phyloP scores from a whole-genome alignment of 2,329 filamentous ascomycete genomes.

The Neonectria punicea region DNA sequence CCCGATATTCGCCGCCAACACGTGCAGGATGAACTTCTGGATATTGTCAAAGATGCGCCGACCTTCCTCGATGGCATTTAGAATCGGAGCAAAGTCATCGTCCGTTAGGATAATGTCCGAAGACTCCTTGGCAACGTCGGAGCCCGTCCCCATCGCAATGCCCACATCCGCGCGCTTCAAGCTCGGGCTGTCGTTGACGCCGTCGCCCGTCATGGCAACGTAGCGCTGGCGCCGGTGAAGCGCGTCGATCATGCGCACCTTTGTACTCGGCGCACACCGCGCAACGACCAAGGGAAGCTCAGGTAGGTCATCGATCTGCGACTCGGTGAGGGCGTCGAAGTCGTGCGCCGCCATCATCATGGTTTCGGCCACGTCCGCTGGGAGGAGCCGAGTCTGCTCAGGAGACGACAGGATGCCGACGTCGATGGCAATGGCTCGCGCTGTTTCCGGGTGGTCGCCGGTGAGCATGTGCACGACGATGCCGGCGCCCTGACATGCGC shows the following conservation, averaged over 20 bases:
- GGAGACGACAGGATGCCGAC: conserved; percentile 67
- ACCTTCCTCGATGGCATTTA: conserved; percentile 68
- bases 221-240: conserved; percentile 73
- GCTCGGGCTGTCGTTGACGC: conserved; percentile 75
- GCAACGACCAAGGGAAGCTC: conserved; percentile 74
- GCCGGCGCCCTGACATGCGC: conserved; percentile 65
- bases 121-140: conserved; percentile 74
- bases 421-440: conserved; percentile 68
- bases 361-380: conserved; percentile 61
- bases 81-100: conserved; percentile 68
- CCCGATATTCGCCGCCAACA: conserved; percentile 74
- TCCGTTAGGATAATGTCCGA: conserved; percentile 73
- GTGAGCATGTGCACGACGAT: conserved; percentile 74
- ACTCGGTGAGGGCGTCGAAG: conserved; percentile 71
- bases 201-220: conserved; percentile 76
- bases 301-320: conserved; percentile 69
- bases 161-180: conserved; percentile 75
- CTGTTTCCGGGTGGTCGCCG: conserved; percentile 70
- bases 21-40: conserved; percentile 75
- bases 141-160: conserved; percentile 77
- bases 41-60: conserved; percentile 77
- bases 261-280: conserved; percentile 75
- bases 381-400: conserved; percentile 48
- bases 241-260: conserved; percentile 79
- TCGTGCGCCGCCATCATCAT: conserved; percentile 72